These are phyloP conservation scores for Raffaelea albimanens DNA, from an alignment of 2,329 filamentous ascomycete genomes.

Conservation along the genomic window DNA sequence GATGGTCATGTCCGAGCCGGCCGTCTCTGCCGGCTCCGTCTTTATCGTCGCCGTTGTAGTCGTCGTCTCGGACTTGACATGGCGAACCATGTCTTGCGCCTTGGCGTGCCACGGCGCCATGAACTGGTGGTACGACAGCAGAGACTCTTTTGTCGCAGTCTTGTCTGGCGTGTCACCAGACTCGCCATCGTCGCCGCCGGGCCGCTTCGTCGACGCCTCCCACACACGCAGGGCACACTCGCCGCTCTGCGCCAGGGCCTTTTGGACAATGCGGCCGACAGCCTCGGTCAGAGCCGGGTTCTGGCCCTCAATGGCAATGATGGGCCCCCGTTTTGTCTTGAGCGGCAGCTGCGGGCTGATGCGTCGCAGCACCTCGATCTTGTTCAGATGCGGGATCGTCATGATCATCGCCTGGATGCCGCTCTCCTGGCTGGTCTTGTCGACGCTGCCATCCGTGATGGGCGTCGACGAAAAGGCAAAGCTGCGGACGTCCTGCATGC, in stretches of 20 bases:
- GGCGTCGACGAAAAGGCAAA: slow-evolving; percentile 8
- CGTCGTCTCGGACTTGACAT: slow-evolving; percentile 30
- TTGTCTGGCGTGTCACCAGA: too few species aligned
- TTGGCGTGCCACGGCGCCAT: slow-evolving; percentile 68
- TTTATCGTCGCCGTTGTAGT: not conserved
- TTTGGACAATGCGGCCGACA: slow-evolving; percentile 56
- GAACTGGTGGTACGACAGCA: slow-evolving; percentile 54
- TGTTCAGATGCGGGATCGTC: slow-evolving; percentile 64
- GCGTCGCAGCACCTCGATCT: slow-evolving; percentile 65
- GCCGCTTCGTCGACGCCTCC: slow-evolving; percentile 1
- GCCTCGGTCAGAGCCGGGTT: slow-evolving; percentile 39
- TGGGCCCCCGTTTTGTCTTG: slow-evolving; percentile 53
- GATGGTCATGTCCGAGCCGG: too few species aligned
- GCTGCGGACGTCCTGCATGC: slow-evolving; percentile 1
- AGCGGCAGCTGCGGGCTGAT: slow-evolving; percentile 57
- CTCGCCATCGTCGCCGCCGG: too few species aligned
- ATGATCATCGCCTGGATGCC: slow-evolving; percentile 63
- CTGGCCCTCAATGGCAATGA: slow-evolving; percentile 77
- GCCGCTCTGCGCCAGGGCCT: slow-evolving; percentile 41
- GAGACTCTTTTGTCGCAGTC: slow-evolving; percentile 16
- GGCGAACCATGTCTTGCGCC: slow-evolving; percentile 57
- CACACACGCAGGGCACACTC: slow-evolving; percentile 39
- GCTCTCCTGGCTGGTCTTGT: slow-evolving; percentile 24
- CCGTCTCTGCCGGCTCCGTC: not conserved
- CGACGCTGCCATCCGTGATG: not conserved